These are phyloP conservation scores for Lactarius hatsudake DNA, from an alignment of 768 basidiomycete species.

Conservation along the genomic window DNA sequence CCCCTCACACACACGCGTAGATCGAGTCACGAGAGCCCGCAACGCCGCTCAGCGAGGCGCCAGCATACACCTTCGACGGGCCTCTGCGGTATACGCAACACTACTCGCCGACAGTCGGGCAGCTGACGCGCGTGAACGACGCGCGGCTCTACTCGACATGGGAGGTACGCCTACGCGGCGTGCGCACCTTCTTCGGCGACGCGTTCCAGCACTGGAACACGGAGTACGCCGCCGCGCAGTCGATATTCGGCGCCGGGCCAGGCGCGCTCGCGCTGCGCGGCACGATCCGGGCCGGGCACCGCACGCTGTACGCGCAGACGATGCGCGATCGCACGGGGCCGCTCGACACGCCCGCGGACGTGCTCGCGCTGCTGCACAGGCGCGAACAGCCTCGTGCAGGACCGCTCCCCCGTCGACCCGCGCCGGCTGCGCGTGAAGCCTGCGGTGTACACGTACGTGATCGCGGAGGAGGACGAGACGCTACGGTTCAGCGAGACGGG, in stretches of 20 bases:
- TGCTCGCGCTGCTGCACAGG: constrained; percentile 53
- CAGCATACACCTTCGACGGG: constrained; percentile 68
- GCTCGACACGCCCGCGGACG: constrained; percentile 47
- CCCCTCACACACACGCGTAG: constrained; percentile 35
- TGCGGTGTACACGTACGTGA: constrained; percentile 83
- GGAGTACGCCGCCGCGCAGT: constrained; percentile 65
- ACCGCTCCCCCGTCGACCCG: constrained; percentile 49
- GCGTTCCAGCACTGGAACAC: constrained; percentile 63
- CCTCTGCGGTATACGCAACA: constrained; percentile 71
- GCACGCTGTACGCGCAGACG: constrained; percentile 69
- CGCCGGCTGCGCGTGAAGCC: constrained; percentile 71
- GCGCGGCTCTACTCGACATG: constrained; percentile 73
- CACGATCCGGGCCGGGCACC: constrained; percentile 69
- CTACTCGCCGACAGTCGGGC: constrained; percentile 66
- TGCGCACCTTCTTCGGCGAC: constrained; percentile 59
- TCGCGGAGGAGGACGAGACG: constrained; percentile 70
- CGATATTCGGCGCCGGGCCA: constrained; percentile 61
- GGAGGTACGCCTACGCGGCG: constrained; percentile 64
- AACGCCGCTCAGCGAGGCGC: constrained; percentile 38
- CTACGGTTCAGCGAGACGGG: constrained; percentile 86
- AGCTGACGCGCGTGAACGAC: constrained; percentile 57
- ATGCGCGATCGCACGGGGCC: constrained; percentile 61
- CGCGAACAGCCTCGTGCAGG: constrained; percentile 24
- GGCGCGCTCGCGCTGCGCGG: constrained; percentile 61
- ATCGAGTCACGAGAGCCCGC: constrained; percentile 52